These are phyloP conservation scores for Orbilia javanica DNA, from an alignment of 2,329 filamentous ascomycete genomes.

Conservation along the genomic window DNA sequence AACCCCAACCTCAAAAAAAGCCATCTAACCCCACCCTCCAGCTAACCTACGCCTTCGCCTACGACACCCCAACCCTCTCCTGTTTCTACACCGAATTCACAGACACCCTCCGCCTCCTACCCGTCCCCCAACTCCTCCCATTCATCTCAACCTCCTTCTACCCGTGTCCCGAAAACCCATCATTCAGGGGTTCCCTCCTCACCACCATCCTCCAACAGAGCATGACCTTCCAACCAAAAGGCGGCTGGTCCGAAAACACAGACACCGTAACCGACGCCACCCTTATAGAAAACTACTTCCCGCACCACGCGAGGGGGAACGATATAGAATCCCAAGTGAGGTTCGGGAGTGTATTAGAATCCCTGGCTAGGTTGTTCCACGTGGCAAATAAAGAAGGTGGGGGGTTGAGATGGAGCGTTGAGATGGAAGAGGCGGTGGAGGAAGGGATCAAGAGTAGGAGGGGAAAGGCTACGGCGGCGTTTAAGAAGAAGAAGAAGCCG, in stretches of 20 bases:
- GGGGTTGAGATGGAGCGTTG: slow-evolving; percentile 18
- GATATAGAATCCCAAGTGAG: slow-evolving; percentile 40
- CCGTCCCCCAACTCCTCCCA: slow-evolving; percentile 34
- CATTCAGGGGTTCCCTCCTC: slow-evolving; percentile 30
- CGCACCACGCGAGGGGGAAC: slow-evolving; percentile 23
- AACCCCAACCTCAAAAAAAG: slow-evolving; percentile 3
- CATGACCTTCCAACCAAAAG: slow-evolving; percentile 33
- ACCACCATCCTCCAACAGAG: slow-evolving; percentile 24
- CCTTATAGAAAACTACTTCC: slow-evolving; percentile 22
- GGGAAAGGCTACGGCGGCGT: slow-evolving; percentile 28
- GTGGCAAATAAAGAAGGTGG: not conserved
- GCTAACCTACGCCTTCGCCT: slow-evolving; percentile 43
- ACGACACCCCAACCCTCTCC: slow-evolving; percentile 33
- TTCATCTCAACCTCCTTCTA: slow-evolving; percentile 32
- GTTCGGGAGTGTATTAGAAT: slow-evolving; percentile 33
- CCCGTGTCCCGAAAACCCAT: not conserved
- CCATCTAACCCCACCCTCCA: slow-evolving; percentile 16
- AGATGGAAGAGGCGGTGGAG: slow-evolving; percentile 46
- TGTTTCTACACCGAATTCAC: slow-evolving; percentile 52
- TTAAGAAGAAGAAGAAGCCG: slow-evolving; percentile 31
- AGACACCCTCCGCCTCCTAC: slow-evolving; percentile 35
- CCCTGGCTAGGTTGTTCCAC: slow-evolving; percentile 29
- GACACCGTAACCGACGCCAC: slow-evolving; percentile 17
- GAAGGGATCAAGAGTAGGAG: slow-evolving; percentile 32
- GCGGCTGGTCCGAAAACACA: slow-evolving; percentile 25